Evolutionary conservation across 345 rosid genomes (phyloP).

Genomic region (Pistacia atlantica): DNA sequence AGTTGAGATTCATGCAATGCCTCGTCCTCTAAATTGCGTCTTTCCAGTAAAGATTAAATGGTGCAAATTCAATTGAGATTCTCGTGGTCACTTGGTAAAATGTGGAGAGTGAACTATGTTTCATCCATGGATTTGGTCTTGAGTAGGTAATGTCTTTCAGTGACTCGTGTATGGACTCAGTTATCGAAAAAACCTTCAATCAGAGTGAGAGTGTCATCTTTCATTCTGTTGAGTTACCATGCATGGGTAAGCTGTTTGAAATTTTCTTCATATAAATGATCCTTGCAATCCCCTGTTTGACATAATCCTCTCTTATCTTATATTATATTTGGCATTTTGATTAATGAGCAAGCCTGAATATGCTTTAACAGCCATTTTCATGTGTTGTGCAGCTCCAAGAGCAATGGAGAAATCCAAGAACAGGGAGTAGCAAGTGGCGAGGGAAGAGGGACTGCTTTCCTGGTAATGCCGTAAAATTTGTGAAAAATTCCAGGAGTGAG

Average conservation of each 20-base stretch:
- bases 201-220: background rate
- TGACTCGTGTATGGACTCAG: no score
- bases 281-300: background rate
- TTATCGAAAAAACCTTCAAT: background rate
- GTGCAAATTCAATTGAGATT: no score
- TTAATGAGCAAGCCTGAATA: background rate
- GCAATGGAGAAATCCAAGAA: slow-evolving; percentile 65
- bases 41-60: no score
- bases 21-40: no score
- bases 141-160: no score
- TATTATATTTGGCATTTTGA: background rate
- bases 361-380: slow-evolving; percentile 6
- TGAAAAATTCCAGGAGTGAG: background rate
- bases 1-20: no score
- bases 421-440: slow-evolving; percentile 27
- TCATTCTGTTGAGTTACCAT: background rate
- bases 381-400: slow-evolving; percentile 52
- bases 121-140: no score
- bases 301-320: background rate
- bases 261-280: background rate
- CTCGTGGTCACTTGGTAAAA: no score
- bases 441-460: slow-evolving; percentile 12
- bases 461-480: background rate
- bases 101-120: no score
- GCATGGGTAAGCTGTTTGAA: background rate